A percentile compares a stretch with the other conserved stretches of the same genome.
These are phyloP conservation scores for Phytophthora ohioensis DNA, from an alignment of 352 stramenopile genomes.

Conservation along the genomic window DNA sequence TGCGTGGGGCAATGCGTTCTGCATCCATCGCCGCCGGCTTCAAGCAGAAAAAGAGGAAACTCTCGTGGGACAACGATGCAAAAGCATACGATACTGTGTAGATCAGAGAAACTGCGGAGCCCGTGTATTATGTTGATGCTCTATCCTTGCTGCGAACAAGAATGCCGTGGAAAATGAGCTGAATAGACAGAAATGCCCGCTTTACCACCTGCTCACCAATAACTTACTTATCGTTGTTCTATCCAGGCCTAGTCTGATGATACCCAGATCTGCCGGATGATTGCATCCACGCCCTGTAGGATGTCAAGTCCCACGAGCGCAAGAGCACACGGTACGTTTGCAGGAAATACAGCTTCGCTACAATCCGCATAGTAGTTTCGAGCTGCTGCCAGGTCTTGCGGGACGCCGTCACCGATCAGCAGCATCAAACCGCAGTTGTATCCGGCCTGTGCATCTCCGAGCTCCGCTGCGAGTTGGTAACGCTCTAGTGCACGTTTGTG, in stretches of 20 bases:
- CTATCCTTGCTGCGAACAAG: slow-evolving; percentile 13
- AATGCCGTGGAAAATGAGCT: slow-evolving; percentile 20
- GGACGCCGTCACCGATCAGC: slow-evolving; percentile 55
- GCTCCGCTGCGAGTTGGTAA: slow-evolving; percentile 57
- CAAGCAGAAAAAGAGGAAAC: slow-evolving; percentile 64
- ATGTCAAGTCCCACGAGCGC: slow-evolving; percentile 49
- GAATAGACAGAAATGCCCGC: slow-evolving; percentile 39
- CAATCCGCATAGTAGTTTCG: slow-evolving; percentile 65
- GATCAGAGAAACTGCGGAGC: slow-evolving; percentile 20
- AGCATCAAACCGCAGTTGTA: slow-evolving; percentile 76
- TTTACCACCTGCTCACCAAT: slow-evolving; percentile 21
- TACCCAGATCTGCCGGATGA: slow-evolving; percentile 19
- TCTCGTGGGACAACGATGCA: slow-evolving; percentile 67
- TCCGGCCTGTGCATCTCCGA: slow-evolving; percentile 69
- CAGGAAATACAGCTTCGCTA: slow-evolving; percentile 58
- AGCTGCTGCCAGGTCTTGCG: slow-evolving; percentile 48
- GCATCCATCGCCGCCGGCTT: slow-evolving; percentile 50
- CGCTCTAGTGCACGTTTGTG: slow-evolving; percentile 57
- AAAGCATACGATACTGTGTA: slow-evolving; percentile 79
- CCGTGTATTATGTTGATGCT: slow-evolving; percentile 34
- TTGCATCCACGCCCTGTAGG: slow-evolving; percentile 14
- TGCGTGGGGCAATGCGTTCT: slow-evolving; percentile 39
- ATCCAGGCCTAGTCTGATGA: slow-evolving; percentile 16
- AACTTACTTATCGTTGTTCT: slow-evolving; percentile 25
- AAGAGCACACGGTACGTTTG: slow-evolving; percentile 69